A percentile compares a stretch with the other conserved stretches of the same genome.
phyloP scores from a whole-genome alignment of 306 rosid species.

The Acacia melanoxylon region DNA sequence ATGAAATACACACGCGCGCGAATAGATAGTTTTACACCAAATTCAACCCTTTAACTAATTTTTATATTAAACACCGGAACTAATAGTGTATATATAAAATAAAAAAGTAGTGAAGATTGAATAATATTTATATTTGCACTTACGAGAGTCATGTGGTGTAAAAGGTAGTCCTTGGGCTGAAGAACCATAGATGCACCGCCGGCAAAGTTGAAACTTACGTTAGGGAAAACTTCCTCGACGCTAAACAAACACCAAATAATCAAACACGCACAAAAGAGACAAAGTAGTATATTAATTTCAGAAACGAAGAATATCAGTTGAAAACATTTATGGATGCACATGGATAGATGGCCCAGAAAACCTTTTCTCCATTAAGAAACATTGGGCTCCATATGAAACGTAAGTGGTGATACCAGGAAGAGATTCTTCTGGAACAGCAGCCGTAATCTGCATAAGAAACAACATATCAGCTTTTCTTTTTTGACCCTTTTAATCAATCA shows the following conservation, averaged over 20 bases:
- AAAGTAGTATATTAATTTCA: background rate
- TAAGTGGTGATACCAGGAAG: conserved; percentile 39
- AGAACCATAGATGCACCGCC: conserved; percentile 75
- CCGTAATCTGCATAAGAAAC: conserved; percentile 50
- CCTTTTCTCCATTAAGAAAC: conserved; percentile 68
- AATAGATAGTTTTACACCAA: too few species aligned
- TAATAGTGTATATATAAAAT: too few species aligned
- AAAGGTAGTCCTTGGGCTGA: conserved; percentile 84
- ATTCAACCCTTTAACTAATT: too few species aligned
- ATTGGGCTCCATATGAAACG: conserved; percentile 62
- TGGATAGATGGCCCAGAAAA: conserved; percentile 8
- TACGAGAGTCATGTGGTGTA: conserved; percentile 66
- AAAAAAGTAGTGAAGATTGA: conserved; percentile 1
- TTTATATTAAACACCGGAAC: too few species aligned
- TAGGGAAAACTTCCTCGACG: conserved; percentile 65
- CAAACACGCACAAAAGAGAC: background rate
- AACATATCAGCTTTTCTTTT: background rate
- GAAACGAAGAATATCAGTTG: background rate
- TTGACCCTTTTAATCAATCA: background rate
- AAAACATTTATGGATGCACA: background rate
- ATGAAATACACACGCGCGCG: too few species aligned
- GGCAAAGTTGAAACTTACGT: conserved; percentile 85
- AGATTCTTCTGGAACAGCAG: conserved; percentile 40
- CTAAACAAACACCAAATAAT: conserved; percentile 42
- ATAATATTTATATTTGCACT: conserved; percentile 33